Evolutionary conservation across 805 yeast genomes (phyloP).

Genomic region (Scheffersomyces coipomensis): DNA sequence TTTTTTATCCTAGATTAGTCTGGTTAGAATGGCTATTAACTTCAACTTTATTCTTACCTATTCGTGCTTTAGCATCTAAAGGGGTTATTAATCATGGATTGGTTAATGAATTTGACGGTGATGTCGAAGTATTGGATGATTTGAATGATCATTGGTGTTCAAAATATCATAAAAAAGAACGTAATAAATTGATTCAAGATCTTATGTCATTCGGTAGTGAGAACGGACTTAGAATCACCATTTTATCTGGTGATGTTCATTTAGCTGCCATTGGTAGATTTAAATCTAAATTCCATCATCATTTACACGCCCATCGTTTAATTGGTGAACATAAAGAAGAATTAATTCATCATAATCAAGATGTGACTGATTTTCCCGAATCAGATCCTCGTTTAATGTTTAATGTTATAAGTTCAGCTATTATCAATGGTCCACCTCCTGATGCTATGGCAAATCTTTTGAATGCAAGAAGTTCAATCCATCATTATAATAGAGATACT

Average conservation of each 20-base stretch:
- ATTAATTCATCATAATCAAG: slow-evolving; percentile 35
- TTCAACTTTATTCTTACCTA: slow-evolving; percentile 57
- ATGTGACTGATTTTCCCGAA: slow-evolving; percentile 51
- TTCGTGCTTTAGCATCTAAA: slow-evolving; percentile 56
- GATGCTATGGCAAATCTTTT: slow-evolving; percentile 75
- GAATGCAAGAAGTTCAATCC: slow-evolving; percentile 64
- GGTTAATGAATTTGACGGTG: slow-evolving; percentile 90
- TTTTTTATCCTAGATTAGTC: slow-evolving; percentile 89
- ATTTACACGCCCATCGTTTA: slow-evolving; percentile 23
- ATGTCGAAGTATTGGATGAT: slow-evolving; percentile 88
- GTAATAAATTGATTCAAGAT: slow-evolving; percentile 64
- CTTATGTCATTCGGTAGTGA: slow-evolving; percentile 66
- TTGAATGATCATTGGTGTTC: slow-evolving; percentile 98
- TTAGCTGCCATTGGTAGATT: slow-evolving; percentile 81
- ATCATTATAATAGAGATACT: slow-evolving; percentile 61
- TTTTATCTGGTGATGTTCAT: slow-evolving; percentile 92
- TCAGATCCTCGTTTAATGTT: slow-evolving; percentile 73
- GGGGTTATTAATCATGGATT: slow-evolving; percentile 66
- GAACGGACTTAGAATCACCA: slow-evolving; percentile 71
- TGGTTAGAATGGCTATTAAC: slow-evolving; percentile 81
- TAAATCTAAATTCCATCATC: slow-evolving; percentile 47
- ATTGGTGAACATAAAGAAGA: slow-evolving; percentile 14
- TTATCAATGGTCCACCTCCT: slow-evolving; percentile 92
- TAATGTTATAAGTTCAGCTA: slow-evolving; percentile 87
- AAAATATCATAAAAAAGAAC: slow-evolving; percentile 77